Conservation (phyloP, 768 basidiomycete genomes). For the Cystobasidium tubakii region DNA sequence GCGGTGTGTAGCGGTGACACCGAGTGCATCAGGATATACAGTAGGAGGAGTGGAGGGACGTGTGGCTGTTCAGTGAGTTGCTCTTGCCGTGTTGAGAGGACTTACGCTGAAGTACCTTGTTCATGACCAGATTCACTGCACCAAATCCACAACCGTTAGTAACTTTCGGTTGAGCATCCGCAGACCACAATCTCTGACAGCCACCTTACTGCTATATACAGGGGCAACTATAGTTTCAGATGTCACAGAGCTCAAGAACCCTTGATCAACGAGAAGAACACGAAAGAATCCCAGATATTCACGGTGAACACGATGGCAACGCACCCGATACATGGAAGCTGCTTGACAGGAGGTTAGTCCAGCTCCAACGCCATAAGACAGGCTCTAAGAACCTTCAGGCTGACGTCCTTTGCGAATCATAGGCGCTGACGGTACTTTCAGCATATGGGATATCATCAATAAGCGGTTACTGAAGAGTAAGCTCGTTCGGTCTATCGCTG, state of each 20-base stretch:
- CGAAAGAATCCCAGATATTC: conserved; percentile 52
- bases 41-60: conserved; percentile 57
- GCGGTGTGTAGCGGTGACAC: conserved; percentile 49
- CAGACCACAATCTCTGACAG: background rate
- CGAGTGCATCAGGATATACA: conserved; percentile 50
- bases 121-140: conserved; percentile 22
- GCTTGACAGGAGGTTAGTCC: conserved; percentile 49
- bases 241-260: conserved; percentile 26
- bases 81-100: background rate
- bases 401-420: too few relatives aligned
- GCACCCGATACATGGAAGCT: conserved; percentile 66
- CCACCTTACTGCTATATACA: conserved; percentile 50
- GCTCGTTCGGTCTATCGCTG: background rate
- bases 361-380: background rate
- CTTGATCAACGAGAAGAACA: background rate
- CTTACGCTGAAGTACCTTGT: background rate
- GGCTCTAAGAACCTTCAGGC: background rate
- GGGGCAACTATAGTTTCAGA: conserved; percentile 77
- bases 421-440: conserved; percentile 12
- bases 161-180: background rate
- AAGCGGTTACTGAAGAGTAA: conserved; percentile 13
- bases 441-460: conserved; percentile 13
- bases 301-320: conserved; percentile 81
- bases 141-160: background rate
- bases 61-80: conserved; percentile 85